Evolutionary conservation across 2,329 filamentous ascomycete species (phyloP).

Genomic region (Clonostachys byssicola): DNA sequence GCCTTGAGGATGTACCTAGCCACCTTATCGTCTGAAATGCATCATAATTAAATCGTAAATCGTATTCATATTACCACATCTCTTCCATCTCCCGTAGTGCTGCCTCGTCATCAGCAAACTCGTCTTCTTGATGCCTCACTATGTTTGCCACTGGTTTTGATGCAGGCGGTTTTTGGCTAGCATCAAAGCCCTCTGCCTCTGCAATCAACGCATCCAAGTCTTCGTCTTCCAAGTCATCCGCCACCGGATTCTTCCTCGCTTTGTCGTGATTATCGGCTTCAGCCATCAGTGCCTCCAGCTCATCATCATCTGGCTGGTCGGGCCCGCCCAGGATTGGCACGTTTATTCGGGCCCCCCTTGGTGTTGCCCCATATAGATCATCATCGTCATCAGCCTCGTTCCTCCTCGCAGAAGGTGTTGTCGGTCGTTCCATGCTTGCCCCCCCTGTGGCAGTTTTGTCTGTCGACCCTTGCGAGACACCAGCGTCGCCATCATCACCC

Average conservation of each 20-base stretch:
- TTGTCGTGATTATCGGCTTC: constrained; percentile 30
- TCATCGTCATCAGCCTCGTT: constrained; percentile 36
- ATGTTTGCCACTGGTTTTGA: background rate
- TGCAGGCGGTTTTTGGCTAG: background rate
- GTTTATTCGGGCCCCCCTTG: constrained; percentile 17
- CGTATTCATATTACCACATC: too few species aligned
- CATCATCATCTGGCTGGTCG: constrained; percentile 35
- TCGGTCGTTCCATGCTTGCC: background rate
- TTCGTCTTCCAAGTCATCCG: constrained; percentile 40
- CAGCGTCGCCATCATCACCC: constrained; percentile 8
- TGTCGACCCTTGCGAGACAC: background rate
- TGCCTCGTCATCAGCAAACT: constrained; percentile 61
- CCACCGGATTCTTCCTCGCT: background rate
- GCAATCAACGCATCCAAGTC: constrained; percentile 50
- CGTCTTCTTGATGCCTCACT: constrained; percentile 15
- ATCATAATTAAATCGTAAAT: too few species aligned
- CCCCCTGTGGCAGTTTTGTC: background rate
- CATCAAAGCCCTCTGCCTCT: constrained; percentile 30
- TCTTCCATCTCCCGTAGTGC: constrained; percentile 60
- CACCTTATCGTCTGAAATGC: too few species aligned
- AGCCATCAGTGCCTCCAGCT: constrained; percentile 50
- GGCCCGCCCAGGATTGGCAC: constrained; percentile 10
- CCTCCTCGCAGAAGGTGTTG: constrained; percentile 18
- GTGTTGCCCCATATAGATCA: constrained; percentile 53
- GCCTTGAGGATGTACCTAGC: too few species aligned